A percentile compares a stretch with the other conserved stretches of the same genome.
phyloP scores from a whole-genome alignment of 352 stramenopile species.

The Pythium myriotylum region DNA sequence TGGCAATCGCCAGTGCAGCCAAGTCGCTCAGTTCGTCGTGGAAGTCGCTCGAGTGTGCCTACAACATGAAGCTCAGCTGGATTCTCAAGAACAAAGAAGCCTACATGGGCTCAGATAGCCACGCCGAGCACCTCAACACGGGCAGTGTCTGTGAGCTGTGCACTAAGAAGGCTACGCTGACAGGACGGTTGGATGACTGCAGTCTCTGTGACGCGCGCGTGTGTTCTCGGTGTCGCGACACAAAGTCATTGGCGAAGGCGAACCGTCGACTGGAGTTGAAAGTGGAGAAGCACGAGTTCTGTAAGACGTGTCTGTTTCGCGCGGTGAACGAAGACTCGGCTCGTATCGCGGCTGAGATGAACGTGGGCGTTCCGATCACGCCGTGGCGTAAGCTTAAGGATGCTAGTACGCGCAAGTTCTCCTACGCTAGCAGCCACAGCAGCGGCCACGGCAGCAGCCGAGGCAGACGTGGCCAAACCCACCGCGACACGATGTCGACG shows the following conservation, averaged over 20 bases:
- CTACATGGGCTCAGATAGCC: too few species aligned
- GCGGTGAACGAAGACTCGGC: constrained; percentile 18
- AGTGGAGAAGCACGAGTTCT: constrained; percentile 7
- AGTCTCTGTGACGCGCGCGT: too few species aligned
- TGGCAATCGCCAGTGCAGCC: constrained; percentile 37
- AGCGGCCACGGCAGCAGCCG: background rate
- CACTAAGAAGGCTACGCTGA: too few species aligned
- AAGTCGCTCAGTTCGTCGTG: constrained; percentile 41
- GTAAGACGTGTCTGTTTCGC: too few species aligned
- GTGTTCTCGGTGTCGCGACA: constrained; percentile 18
- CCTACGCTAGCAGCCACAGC: constrained; percentile 7
- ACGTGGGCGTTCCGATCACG: constrained; percentile 13
- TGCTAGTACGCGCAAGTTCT: constrained; percentile 1
- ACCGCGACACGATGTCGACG: constrained; percentile 5
- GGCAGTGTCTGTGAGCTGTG: too few species aligned
- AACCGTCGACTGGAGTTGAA: constrained; percentile 15
- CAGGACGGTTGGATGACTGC: too few species aligned
- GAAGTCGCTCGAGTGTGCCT: constrained; percentile 27
- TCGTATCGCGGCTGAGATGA: constrained; percentile 18
- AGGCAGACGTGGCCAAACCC: background rate
- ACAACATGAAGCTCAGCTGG: constrained; percentile 23
- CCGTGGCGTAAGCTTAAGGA: constrained; percentile 7
- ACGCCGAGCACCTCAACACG: too few species aligned
- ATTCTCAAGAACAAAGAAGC: too few species aligned
- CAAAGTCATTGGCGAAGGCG: constrained; percentile 8